Evolutionary conservation across 1,284 basidiomycete genomes (phyloP), one percentile per base, ranked within the genome.

Genomic region (Boletus semigastroideus): DNA sequence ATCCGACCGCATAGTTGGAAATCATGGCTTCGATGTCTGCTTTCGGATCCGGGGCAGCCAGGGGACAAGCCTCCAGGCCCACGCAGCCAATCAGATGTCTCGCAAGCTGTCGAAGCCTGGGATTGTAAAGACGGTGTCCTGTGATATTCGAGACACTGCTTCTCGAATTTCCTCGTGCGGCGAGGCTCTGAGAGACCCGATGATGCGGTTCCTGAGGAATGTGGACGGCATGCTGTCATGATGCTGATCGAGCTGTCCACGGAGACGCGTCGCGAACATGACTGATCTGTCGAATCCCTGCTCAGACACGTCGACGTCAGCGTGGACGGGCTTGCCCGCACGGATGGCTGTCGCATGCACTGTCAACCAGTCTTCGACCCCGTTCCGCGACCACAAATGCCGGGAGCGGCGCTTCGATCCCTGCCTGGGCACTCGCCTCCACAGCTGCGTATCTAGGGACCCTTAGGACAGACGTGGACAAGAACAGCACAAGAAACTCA

Each of bases 391-490:
- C 65, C 60, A 68, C 14, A 36, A n/a, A 36, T 6, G 16, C 12
- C 2, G 65, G 63, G n/a, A 64, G 37, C 0, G 53, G 45, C 7
- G 64, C 39, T 0, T 58, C 51, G n/a, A 51, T 36, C 4, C 52
- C 54, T 9, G 52, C 54, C 9, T 48, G 57, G 19, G 52, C 30
- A 16, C 45, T 62, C 4, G 31, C 14, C 31, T 57, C 58, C 10
- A 67, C 45, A 4, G 53, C 3, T 12, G 13, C 4, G 13, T 13
- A 33, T 14, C 31, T 13, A 33, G 31, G 13, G n/a, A n/a, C 33
- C 33, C 14, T 34, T n/a, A n/a, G n/a, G n/a, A n/a, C n/a, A n/a
- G n/a, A n/a, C n/a, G n/a, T n/a, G n/a, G n/a, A n/a, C n/a, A n/a
- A n/a, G n/a, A n/a, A n/a, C n/a, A n/a, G n/a, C n/a, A n/a, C n/a